A percentile compares a stretch with the other conserved stretches of the same genome.
Evolutionary conservation across 768 basidiomycete genomes (phyloP).

Genomic region (Coprinellus micaceus): DNA sequence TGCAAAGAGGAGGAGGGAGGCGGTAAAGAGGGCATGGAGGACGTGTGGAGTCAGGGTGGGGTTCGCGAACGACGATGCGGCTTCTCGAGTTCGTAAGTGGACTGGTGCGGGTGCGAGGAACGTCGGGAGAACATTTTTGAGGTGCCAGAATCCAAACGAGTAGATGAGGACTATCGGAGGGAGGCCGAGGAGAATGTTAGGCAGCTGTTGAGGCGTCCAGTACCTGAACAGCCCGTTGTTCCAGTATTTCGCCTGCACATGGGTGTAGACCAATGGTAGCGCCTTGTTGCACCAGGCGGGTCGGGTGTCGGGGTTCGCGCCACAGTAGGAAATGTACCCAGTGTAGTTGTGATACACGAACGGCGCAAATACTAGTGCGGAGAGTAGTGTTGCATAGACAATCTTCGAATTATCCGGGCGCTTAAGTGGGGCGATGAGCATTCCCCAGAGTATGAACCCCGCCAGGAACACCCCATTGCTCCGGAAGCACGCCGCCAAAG

Average conservation of each 20-base stretch:
- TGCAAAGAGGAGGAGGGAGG: conserved; percentile 64
- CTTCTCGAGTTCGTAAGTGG: no score
- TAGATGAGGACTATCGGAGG: conserved; percentile 62
- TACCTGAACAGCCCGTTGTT: conserved; percentile 79
- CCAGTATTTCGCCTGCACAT: conserved; percentile 88
- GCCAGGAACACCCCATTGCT: conserved; percentile 74
- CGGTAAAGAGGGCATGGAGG: conserved; percentile 64
- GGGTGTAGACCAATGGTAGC: conserved; percentile 72
- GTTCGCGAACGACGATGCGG: conserved; percentile 6
- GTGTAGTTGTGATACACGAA: conserved; percentile 68
- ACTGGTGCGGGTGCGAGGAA: no score
- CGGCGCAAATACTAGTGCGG: conserved; percentile 52
- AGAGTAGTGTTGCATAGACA: conserved; percentile 26
- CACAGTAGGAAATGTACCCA: conserved; percentile 70
- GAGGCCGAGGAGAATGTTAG: conserved; percentile 79
- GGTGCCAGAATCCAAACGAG: conserved; percentile 30
- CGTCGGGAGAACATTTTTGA: neutral
- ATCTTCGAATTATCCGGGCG: conserved; percentile 27
- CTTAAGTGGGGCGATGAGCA: conserved; percentile 33
- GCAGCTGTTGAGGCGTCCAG: conserved; percentile 79
- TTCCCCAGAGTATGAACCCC: conserved; percentile 79
- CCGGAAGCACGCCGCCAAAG: conserved; percentile 61
- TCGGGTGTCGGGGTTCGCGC: neutral
- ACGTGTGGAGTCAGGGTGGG: conserved; percentile 61
- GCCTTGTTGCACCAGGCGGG: conserved; percentile 59